Percentiles rank a stretch among this genome's conserved stretches.
Evolutionary conservation across 129 eudicot genomes (phyloP).

Genomic region (Solidago caesia): DNA sequence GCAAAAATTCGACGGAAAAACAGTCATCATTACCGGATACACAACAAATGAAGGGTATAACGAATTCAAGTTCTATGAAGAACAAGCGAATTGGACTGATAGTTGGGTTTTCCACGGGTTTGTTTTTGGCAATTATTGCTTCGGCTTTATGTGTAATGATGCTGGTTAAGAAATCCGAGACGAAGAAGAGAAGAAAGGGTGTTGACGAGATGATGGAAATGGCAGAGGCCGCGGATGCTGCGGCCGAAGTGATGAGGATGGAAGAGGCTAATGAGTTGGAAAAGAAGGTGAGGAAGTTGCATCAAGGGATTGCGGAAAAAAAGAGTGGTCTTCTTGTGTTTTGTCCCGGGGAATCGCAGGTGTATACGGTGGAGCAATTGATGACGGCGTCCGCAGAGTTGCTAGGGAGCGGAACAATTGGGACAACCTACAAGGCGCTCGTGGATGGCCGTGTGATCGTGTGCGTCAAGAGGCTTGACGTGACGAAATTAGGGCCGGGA

Average conservation of each 20-base stretch:
- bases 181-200: conserved; percentile 9
- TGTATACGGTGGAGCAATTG: conserved; percentile 73
- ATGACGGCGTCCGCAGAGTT: conserved; percentile 84
- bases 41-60: conserved; percentile 17
- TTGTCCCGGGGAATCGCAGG: conserved; percentile 55
- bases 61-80: neutral
- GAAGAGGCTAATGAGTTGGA: conserved; percentile 68
- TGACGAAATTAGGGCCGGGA: conserved; percentile 37
- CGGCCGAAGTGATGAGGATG: conserved; percentile 75
- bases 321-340: conserved; percentile 70
- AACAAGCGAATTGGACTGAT: conserved; percentile 34
- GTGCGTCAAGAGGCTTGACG: conserved; percentile 73
- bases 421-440: conserved; percentile 79
- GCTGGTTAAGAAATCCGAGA: conserved; percentile 22
- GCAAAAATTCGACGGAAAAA: conserved; percentile 15
- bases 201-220: conserved; percentile 28
- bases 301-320: conserved; percentile 41
- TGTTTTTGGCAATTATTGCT: conserved; percentile 34
- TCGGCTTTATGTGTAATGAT: conserved; percentile 39
- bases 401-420: conserved; percentile 66
- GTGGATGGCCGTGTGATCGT: conserved; percentile 68
- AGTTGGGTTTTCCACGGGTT: conserved; percentile 44
- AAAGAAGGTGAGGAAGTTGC: conserved; percentile 59
- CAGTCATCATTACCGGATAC: conserved; percentile 27
- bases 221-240: conserved; percentile 50